These are phyloP conservation scores for Hysterium pulicare DNA, from an alignment of 2,329 filamentous ascomycete genomes.

Conservation along the genomic window DNA sequence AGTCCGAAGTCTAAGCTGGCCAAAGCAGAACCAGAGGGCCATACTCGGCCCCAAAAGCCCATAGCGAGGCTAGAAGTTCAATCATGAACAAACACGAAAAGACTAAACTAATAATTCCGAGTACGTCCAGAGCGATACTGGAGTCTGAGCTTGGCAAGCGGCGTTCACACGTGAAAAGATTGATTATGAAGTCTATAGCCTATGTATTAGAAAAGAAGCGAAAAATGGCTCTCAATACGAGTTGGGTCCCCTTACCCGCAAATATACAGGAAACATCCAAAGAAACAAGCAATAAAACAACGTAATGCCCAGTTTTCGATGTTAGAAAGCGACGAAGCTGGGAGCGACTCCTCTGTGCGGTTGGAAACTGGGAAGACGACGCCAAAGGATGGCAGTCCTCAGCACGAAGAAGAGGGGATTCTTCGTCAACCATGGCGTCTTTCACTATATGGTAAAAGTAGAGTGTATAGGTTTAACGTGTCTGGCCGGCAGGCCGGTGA, in stretches of 20 bases:
- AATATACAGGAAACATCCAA: slow-evolving; percentile 53
- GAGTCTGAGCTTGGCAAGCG: slow-evolving; percentile 25
- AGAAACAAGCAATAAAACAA: slow-evolving; percentile 47
- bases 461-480: no score
- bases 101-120: slow-evolving; percentile 54
- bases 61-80: slow-evolving; percentile 58
- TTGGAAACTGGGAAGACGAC: no score
- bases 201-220: not conserved
- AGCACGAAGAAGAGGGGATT: no score
- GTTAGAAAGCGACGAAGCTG: slow-evolving; percentile 38
- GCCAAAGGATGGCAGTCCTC: no score
- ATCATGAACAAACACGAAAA: slow-evolving; percentile 64
- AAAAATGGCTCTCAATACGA: not conserved
- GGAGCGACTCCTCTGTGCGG: slow-evolving; percentile 12
- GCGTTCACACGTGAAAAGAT: slow-evolving; percentile 48
- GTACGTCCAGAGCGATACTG: slow-evolving; percentile 37
- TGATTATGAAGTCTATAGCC: slow-evolving; percentile 48
- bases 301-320: slow-evolving; percentile 49
- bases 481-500: no score
- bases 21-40: slow-evolving; percentile 16
- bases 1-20: not conserved
- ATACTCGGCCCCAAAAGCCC: slow-evolving; percentile 60
- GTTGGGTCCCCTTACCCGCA: slow-evolving; percentile 27
- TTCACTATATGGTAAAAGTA: no score
- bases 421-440: not conserved